These are phyloP conservation scores for Terfezia claveryi DNA, from an alignment of 495 filamentous ascomycete species.

Conservation along the genomic window DNA sequence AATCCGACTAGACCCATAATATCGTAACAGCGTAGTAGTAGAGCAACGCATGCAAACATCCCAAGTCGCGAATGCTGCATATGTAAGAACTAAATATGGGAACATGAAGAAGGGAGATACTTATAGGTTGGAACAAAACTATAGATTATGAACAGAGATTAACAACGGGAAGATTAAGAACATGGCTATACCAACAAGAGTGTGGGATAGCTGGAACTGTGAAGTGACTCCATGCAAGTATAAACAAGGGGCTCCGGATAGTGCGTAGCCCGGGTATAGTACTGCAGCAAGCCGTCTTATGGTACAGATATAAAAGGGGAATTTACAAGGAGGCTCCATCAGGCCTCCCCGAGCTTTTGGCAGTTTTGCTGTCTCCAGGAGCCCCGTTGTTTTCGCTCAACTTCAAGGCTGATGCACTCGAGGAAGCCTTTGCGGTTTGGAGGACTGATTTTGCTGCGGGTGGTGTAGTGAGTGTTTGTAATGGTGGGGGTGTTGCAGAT, in stretches of 20 bases:
- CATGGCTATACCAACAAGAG: too few relatives aligned
- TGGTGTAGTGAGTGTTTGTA: neutral
- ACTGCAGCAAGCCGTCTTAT: neutral
- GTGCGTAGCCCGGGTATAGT: neutral
- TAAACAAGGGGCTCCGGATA: too few relatives aligned
- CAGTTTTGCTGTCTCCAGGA: neutral
- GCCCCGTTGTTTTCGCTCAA: neutral
- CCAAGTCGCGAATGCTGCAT: too few relatives aligned
- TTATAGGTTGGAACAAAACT: neutral
- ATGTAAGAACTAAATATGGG: too few relatives aligned
- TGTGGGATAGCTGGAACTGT: too few relatives aligned
- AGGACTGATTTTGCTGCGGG: neutral
- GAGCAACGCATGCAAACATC: too few relatives aligned
- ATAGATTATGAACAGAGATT: neutral
- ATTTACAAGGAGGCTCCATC: neutral
- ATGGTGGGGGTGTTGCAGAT: slow-evolving; percentile 18
- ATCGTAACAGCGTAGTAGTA: too few relatives aligned
- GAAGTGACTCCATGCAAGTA: too few relatives aligned
- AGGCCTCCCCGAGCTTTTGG: neutral
- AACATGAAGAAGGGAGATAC: too few relatives aligned
- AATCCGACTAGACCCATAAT: too few relatives aligned
- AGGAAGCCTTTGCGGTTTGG: neutral
- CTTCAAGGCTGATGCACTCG: neutral
- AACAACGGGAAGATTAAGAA: neutral
- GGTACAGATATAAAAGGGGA: neutral